Conservation (phyloP, 108 stramenopile genomes). For the Nannochloropsis gaditana region DNA sequence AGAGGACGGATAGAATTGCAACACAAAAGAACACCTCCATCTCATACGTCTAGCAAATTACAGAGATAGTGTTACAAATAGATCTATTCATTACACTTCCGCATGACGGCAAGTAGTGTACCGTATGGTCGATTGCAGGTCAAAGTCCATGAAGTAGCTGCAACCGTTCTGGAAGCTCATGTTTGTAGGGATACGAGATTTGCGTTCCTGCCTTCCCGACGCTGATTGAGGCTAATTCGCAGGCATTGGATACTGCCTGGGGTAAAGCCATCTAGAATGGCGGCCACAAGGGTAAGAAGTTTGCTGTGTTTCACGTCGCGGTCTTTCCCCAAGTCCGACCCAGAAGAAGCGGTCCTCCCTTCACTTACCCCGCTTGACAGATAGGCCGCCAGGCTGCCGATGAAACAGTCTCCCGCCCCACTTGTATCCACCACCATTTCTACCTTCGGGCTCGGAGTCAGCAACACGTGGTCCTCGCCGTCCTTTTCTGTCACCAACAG, state of each 20-base stretch:
- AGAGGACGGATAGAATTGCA: too few species aligned
- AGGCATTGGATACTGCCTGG: neutral
- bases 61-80: too few species aligned
- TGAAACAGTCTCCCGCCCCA: conserved; percentile 34
- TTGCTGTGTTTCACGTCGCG: too few species aligned
- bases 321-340: neutral
- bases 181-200: neutral
- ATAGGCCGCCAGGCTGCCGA: conserved; percentile 32
- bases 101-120: too few species aligned
- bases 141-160: neutral
- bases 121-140: too few species aligned
- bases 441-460: neutral
- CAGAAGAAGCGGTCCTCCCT: neutral
- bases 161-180: neutral
- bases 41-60: too few species aligned
- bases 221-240: neutral
- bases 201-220: neutral
- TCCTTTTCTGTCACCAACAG: conserved; percentile 26
- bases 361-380: conserved; percentile 27
- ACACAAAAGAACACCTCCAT: too few species aligned
- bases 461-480: conserved; percentile 9
- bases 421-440: conserved; percentile 25
- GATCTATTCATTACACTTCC: too few species aligned
- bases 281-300: too few species aligned
- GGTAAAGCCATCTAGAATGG: neutral